Conservation (phyloP, 371 early-diverging fungal species). For the Haplosporangium sp. region DNA sequence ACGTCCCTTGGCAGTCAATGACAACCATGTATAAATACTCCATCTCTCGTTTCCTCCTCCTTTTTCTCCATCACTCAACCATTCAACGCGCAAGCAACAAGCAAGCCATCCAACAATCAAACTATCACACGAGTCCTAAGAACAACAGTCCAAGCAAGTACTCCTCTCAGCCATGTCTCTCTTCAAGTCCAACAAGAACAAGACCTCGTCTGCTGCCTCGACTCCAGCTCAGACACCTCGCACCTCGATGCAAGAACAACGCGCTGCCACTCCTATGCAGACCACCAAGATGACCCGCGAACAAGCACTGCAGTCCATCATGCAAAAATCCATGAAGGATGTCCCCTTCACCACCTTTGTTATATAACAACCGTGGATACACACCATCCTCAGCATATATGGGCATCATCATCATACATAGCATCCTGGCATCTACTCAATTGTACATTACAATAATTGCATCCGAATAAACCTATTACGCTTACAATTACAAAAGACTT, state of each 20-base stretch:
- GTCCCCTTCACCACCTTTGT: too few relatives aligned
- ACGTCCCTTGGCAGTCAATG: too few relatives aligned
- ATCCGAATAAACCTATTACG: too few relatives aligned
- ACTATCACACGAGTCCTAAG: background rate
- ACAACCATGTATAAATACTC: too few relatives aligned
- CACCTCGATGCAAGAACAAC: conserved; percentile 30
- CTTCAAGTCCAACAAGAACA: conserved; percentile 40
- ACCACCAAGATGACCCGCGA: background rate
- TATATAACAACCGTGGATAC: background rate
- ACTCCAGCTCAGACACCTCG: conserved; percentile 41
- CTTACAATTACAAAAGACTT: too few relatives aligned
- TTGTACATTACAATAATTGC: too few relatives aligned
- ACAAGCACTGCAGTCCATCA: conserved; percentile 20
- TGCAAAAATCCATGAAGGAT: conserved; percentile 1
- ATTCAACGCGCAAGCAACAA: conserved; percentile 26
- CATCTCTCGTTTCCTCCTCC: too few relatives aligned
- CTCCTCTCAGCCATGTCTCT: conserved; percentile 17
- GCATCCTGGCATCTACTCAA: background rate
- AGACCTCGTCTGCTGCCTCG: conserved; percentile 39
- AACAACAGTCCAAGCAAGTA: background rate
- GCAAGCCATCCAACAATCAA: background rate
- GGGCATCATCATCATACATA: background rate
- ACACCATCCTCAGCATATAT: background rate
- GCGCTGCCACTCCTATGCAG: background rate
- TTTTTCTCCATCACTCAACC: too few relatives aligned